Base-by-base conservation (phyloP, 1,139 yeast genomes). In the Ogataea hybrid region DNA sequence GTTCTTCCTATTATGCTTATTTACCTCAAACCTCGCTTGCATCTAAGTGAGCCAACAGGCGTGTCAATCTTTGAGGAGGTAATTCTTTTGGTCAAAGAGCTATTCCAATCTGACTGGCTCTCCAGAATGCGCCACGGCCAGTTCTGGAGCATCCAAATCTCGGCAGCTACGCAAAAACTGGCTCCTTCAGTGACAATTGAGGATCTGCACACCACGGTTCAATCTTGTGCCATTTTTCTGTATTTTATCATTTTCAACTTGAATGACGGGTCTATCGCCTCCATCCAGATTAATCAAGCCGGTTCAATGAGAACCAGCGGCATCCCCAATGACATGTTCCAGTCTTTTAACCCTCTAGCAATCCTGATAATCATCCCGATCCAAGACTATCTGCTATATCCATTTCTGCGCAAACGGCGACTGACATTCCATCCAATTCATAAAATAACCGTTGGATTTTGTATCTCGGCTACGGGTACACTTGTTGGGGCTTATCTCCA, bases 401-500 rank as follows among this genome's bases (percentile, higher is more conserved):
- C 90, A 44, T 41, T 68, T n/a, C 64, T 81, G 46, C 73, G 86
- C 65, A 72, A 62, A 54, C 61, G 59, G 44, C 67, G 64, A 56
- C 78, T 84, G 33, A 75, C 79, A 11, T 77, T 81, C 59, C 79
- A 71, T 51, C 80, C 96, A 32, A 79, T 86, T 54, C 73, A 88
- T 47, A 79, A 86, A 63, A 88, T 89, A 53, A 71, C 75, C 58
- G 69, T 71, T 51, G 96, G 97, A 10, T 88, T 88, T 69, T 64
- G 82, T 63, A 70, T 85, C 45, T 89, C 83, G 41, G 64, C 89
- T 6, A 57, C 73, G 32, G 75, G 95, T 30, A 84, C 85, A 81
- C 75, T 80, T 27, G 80, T 84, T 59, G 94, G 95, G 42, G 92
- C 95, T 12, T 81, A 85, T 32, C 73, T 86, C 51, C 96, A 89